Conservation (phyloP, 371 early-diverging fungal genomes). For the Conidiobolus incongruus region DNA sequence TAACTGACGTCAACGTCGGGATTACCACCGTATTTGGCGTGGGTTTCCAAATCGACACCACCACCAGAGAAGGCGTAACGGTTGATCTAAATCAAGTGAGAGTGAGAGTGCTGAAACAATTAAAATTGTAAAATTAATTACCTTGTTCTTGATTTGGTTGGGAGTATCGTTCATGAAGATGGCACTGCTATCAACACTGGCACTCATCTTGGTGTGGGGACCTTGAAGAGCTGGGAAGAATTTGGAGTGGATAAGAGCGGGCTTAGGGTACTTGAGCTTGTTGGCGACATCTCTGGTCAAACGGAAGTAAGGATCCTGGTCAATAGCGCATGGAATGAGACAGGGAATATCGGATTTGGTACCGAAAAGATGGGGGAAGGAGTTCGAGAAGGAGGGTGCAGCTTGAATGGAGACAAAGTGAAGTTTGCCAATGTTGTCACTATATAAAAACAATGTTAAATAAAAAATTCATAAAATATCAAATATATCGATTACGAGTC, state of each 20-base stretch:
- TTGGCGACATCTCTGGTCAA: constrained; percentile 94
- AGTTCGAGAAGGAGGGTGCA: constrained; percentile 85
- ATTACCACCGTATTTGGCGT: constrained; percentile 78
- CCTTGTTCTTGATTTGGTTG: constrained; percentile 92
- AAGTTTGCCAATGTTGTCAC: constrained; percentile 74
- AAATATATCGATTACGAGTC: constrained; percentile 25
- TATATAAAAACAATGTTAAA: constrained; percentile 7
- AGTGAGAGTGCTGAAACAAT: too few species aligned
- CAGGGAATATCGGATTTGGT: constrained; percentile 74
- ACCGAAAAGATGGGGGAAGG: constrained; percentile 92
- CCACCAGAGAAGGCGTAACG: constrained; percentile 96
- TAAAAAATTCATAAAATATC: too few species aligned
- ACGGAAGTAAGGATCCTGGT: constrained; percentile 99
- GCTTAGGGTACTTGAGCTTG: constrained; percentile 91
- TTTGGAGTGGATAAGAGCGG: constrained; percentile 81
- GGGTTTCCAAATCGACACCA: constrained; percentile 79
- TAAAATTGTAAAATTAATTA: constrained; percentile 6
- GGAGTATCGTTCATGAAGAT: constrained; percentile 92
- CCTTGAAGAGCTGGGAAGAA: constrained; percentile 98
- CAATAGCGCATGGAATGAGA: constrained; percentile 97
- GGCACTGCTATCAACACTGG: constrained; percentile 76
- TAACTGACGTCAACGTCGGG: constrained; percentile 95
- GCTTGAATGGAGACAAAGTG: constrained; percentile 87
- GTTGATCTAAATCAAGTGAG: constrained; percentile 37
- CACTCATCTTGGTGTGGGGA: constrained; percentile 96